Conservation (phyloP, 2,329 filamentous ascomycete species). For the Penicillium polonicum region DNA sequence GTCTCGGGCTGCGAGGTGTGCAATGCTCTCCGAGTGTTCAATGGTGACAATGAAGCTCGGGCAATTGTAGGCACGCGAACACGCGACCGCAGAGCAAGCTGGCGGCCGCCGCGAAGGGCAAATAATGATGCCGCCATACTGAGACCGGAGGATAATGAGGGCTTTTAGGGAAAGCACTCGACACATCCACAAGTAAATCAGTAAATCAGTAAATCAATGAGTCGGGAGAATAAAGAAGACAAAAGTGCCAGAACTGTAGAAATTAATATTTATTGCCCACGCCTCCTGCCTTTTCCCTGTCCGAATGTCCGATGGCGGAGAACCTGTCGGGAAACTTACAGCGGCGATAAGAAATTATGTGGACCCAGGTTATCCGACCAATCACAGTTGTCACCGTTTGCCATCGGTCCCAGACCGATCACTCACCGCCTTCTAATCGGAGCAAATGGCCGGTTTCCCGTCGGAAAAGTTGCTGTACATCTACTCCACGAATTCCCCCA, state of each 20-base stretch:
- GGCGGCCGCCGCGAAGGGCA: conserved; percentile 37
- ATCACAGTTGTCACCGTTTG: background rate
- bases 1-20: conserved; percentile 29
- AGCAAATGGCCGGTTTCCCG: conserved; percentile 15
- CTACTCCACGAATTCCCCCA: conserved; percentile 5
- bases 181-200: conserved; percentile 8
- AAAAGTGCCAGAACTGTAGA: background rate
- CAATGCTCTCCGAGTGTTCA: conserved; percentile 31
- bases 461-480: conserved; percentile 15
- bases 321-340: conserved; percentile 5
- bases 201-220: background rate
- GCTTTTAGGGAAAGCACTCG: conserved; percentile 14
- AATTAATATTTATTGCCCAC: conserved; percentile 11
- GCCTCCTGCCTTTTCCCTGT: conserved; percentile 1
- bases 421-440: background rate
- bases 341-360: conserved; percentile 6
- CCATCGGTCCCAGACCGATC: background rate
- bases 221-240: conserved; percentile 2
- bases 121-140: conserved; percentile 37
- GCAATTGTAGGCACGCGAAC: conserved; percentile 25
- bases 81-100: conserved; percentile 36
- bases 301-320: conserved; percentile 9
- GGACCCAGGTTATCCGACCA: background rate
- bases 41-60: conserved; percentile 29
- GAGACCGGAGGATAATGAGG: conserved; percentile 9